A percentile compares a stretch with the other conserved stretches of the same genome.
phyloP scores from a whole-genome alignment of 108 stramenopile species.

The Licmophora abbreviata region DNA sequence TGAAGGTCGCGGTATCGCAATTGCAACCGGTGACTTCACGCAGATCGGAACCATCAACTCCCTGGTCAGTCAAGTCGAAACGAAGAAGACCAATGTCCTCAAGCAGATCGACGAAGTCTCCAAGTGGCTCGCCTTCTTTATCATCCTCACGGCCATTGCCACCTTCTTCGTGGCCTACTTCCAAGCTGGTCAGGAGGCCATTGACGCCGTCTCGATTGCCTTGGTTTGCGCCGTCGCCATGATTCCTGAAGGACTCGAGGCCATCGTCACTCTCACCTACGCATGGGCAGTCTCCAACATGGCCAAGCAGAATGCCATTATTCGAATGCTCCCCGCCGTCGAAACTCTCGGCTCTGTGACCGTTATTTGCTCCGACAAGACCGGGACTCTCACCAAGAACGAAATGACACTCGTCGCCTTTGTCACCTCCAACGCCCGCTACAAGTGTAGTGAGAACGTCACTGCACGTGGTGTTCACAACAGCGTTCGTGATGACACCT shows the following conservation, averaged over 20 bases:
- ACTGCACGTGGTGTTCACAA: conserved; percentile 38
- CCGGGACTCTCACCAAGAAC: conserved; percentile 96
- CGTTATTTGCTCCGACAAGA: conserved; percentile 98
- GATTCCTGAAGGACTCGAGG: conserved; percentile 95
- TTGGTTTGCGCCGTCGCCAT: conserved; percentile 90
- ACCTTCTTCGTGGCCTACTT: conserved; percentile 83
- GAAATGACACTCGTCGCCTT: conserved; percentile 81
- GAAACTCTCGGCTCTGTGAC: conserved; percentile 95
- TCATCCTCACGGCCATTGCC: conserved; percentile 61
- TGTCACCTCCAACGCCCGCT: conserved; percentile 71
- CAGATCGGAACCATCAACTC: conserved; percentile 94
- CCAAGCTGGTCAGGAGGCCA: conserved; percentile 13
- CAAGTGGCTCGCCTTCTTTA: conserved; percentile 69
- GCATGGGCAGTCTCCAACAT: conserved; percentile 86
- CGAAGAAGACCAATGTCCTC: conserved; percentile 90
- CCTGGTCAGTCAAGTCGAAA: conserved; percentile 68
- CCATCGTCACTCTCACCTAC: conserved; percentile 90
- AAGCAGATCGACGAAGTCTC: conserved; percentile 86
- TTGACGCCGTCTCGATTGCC: conserved; percentile 64
- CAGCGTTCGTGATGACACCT: conserved; percentile 61
- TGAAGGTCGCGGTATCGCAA: conserved; percentile 71
- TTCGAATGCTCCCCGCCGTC: conserved; percentile 88
- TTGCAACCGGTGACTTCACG: conserved; percentile 77
- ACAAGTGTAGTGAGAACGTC: conserved; percentile 60
- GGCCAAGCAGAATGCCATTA: conserved; percentile 82